Evolutionary conservation across 139 green algal species (phyloP), one percentile per base, ranked within the genome.

Genomic region (Micractinium conductrix): DNA sequence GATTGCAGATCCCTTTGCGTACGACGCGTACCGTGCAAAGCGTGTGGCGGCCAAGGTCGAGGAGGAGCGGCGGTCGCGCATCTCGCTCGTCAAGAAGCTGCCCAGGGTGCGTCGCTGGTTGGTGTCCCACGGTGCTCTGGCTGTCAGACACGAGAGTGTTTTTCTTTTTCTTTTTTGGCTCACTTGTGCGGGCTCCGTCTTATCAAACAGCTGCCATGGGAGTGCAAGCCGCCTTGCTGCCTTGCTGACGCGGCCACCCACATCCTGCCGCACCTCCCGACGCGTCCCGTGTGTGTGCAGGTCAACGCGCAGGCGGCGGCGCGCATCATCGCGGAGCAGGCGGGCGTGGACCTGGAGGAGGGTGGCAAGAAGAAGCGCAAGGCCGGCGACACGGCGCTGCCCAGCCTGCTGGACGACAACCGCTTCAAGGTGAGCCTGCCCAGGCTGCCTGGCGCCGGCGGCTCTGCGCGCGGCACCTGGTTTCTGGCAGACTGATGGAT

Each of bases 1-100:
- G 38, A 87, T 85, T 67, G 81, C 88, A n/a, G 88, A 98, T 62
- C 96, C 96, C 5, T 97, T 98, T 83, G 95, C 92, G 1, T 98
- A 98, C 88, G 97, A 98, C 43, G 81, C 90, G 26, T 98, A 98
- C 89, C 92, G 95, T 40, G 75, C 93, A 82, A 90, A 98, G 89
- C 90, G 93, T 26, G 87, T 99, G 44, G 79, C 90, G 22, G 87
- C 94, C 44, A 97, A 97, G 87, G 30, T 99, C 65, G 96, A 98
- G 70, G 93, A 96, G 69, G 94, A 98, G 92, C 89, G 96, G 2
- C 87, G 92, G 70, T 85, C 80, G 1, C 91, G 96, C 60, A 99
- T 99, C 90, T 91, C 88, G 17, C 80, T 97, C 17, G 81, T 92
- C 40, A 87, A 87, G 43, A 97, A 97, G 88, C 91, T 97, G 86